phyloP scores from a whole-genome alignment of 2,329 filamentous ascomycete species.

The Trichophaea hybrida region DNA sequence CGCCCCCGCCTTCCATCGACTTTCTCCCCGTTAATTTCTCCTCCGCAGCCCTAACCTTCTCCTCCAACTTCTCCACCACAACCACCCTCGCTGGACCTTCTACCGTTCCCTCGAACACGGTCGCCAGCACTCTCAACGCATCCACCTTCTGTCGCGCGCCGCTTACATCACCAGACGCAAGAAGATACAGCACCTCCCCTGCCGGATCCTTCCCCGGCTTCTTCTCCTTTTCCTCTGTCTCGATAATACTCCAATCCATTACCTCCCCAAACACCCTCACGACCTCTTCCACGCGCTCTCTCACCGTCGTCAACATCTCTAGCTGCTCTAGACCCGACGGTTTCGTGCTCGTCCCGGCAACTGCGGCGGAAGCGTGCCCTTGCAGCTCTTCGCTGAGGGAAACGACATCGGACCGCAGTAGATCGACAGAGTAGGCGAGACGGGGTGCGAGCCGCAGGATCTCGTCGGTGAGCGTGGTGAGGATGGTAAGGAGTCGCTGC shows the following conservation, averaged over 20 bases:
- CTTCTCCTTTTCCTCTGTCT: slow-evolving; percentile 3
- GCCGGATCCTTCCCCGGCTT: slow-evolving; percentile 19
- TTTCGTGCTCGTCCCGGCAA: not conserved
- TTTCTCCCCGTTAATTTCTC: slow-evolving; percentile 28
- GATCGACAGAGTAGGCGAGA: slow-evolving; percentile 59
- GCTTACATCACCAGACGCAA: slow-evolving; percentile 47
- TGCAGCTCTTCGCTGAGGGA: slow-evolving; percentile 22
- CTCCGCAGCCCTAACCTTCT: slow-evolving; percentile 58
- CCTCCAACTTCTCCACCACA: slow-evolving; percentile 69
- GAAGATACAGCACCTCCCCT: slow-evolving; percentile 25
- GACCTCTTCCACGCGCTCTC: slow-evolving; percentile 70
- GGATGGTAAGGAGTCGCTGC: slow-evolving; percentile 59
- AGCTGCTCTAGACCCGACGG: slow-evolving; percentile 33
- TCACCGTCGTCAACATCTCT: slow-evolving; percentile 67
- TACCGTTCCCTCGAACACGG: slow-evolving; percentile 89
- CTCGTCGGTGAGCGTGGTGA: slow-evolving; percentile 87
- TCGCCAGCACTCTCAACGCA: slow-evolving; percentile 57
- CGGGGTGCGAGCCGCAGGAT: slow-evolving; percentile 79
- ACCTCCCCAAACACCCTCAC: slow-evolving; percentile 87
- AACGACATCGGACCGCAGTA: slow-evolving; percentile 26
- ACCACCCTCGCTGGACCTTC: slow-evolving; percentile 74
- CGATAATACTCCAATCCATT: slow-evolving; percentile 63
- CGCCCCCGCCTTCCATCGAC: slow-evolving; percentile 34
- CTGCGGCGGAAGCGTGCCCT: not conserved
- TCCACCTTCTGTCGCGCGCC: slow-evolving; percentile 61